phyloP scores from a whole-genome alignment of 202 grass and related monocot species.

The Carex arenaria region DNA sequence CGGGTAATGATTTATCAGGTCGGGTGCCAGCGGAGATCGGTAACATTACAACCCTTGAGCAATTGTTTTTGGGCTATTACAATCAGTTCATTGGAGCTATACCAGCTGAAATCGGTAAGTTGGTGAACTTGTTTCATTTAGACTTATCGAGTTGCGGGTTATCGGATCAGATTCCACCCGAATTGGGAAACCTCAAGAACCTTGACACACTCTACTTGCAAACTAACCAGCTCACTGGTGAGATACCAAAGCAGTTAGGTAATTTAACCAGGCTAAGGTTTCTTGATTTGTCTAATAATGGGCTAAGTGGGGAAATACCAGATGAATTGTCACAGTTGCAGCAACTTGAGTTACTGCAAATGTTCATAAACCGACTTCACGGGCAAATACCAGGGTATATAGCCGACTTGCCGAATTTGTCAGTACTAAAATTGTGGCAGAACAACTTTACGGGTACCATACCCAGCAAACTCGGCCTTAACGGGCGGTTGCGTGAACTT shows the following conservation, averaged over 20 bases:
- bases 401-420: conserved; percentile 36
- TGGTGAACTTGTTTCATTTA: conserved; percentile 51
- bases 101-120: conserved; percentile 39
- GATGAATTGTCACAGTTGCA: conserved; percentile 35
- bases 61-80: conserved; percentile 77
- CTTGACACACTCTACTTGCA: conserved; percentile 86
- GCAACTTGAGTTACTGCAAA: conserved; percentile 48
- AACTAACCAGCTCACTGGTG: conserved; percentile 70
- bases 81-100: conserved; percentile 67
- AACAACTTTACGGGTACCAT: conserved; percentile 82
- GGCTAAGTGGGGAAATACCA: conserved; percentile 64
- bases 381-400: conserved; percentile 55
- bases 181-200: conserved; percentile 42
- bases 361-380: conserved; percentile 87
- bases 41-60: conserved; percentile 44
- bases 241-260: conserved; percentile 42
- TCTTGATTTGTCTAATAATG: conserved; percentile 92
- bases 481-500: conserved; percentile 50
- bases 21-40: conserved; percentile 44
- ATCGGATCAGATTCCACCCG: conserved; percentile 42
- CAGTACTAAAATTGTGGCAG: conserved; percentile 76
- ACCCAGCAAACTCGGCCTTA: conserved; percentile 38
- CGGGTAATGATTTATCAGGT: conserved; percentile 59
- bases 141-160: conserved; percentile 79
- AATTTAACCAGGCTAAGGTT: conserved; percentile 58